Conservation (phyloP, 805 yeast genomes). For the Lipomyces sp. region DNA sequence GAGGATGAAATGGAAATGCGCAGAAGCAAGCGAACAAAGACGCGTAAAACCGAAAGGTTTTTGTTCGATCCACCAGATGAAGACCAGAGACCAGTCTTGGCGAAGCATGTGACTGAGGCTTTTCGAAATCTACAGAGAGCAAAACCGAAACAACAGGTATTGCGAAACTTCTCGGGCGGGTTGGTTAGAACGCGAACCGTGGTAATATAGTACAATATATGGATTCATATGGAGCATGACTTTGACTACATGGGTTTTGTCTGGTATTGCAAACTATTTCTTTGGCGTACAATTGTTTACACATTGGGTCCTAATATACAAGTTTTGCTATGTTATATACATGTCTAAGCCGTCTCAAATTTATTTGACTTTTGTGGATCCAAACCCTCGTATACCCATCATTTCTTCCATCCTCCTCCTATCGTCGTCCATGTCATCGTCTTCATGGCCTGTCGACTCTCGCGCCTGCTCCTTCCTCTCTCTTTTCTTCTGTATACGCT, state of each 20-base stretch:
- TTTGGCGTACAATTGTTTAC: slow-evolving; percentile 9
- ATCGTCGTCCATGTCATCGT: slow-evolving; percentile 32
- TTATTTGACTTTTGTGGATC: slow-evolving; percentile 50
- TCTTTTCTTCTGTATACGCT: slow-evolving; percentile 35
- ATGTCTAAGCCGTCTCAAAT: not conserved
- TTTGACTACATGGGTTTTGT: not conserved
- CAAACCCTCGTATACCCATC: slow-evolving; percentile 69
- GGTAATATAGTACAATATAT: slow-evolving; percentile 46
- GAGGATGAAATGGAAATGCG: slow-evolving; percentile 58
- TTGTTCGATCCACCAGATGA: slow-evolving; percentile 90
- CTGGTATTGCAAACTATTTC: not conserved
- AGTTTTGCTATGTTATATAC: not conserved
- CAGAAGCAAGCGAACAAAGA: slow-evolving; percentile 47
- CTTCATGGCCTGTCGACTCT: slow-evolving; percentile 14
- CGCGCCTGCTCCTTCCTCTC: slow-evolving; percentile 21
- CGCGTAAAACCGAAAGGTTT: slow-evolving; percentile 56
- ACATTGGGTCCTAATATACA: not conserved
- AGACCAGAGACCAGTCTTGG: slow-evolving; percentile 73
- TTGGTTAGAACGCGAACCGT: slow-evolving; percentile 58
- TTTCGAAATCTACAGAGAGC: slow-evolving; percentile 76
- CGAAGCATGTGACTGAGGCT: slow-evolving; percentile 85
- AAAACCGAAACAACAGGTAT: slow-evolving; percentile 62
- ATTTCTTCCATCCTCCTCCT: slow-evolving; percentile 43
- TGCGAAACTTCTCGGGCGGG: slow-evolving; percentile 76
- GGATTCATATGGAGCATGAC: not conserved